Evolutionary conservation across 306 rosid species (phyloP).

Genomic region (Begonia loranthoides): DNA sequence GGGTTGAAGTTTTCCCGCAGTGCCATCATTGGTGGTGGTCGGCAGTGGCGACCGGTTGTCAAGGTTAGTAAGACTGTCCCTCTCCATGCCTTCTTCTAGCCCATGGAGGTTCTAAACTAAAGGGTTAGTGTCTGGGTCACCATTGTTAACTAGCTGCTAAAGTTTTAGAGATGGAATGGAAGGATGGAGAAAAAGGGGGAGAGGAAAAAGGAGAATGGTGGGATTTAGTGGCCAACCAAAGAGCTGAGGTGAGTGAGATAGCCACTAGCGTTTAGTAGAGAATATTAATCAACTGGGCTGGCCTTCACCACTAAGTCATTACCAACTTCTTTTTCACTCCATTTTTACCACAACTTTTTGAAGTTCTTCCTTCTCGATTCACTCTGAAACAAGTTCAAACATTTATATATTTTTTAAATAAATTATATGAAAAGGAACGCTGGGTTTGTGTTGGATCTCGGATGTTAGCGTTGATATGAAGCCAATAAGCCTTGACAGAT

Average conservation of each 20-base stretch:
- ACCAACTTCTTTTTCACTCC: neutral
- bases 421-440: too few species aligned
- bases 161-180: too few species aligned
- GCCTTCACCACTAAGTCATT: neutral
- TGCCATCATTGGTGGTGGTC: slow-evolving; percentile 11
- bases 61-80: slow-evolving; percentile 44
- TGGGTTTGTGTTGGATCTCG: slow-evolving; percentile 16
- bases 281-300: too few species aligned
- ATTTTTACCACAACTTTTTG: too few species aligned
- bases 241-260: slow-evolving; percentile 11
- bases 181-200: neutral
- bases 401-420: too few species aligned
- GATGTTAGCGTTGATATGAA: slow-evolving; percentile 88
- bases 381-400: too few species aligned
- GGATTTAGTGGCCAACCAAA: slow-evolving; percentile 16
- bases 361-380: too few species aligned
- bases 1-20: slow-evolving; percentile 21
- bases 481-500: slow-evolving; percentile 30
- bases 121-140: slow-evolving; percentile 1
- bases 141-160: slow-evolving; percentile 29
- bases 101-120: neutral
- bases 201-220: slow-evolving; percentile 2
- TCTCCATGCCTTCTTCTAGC: slow-evolving; percentile 11
- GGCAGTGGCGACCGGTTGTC: slow-evolving; percentile 38
- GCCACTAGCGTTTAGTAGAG: slow-evolving; percentile 46